Evolutionary conservation across 305 asterid species (phyloP).

Genomic region (Nicotiana rustica): DNA sequence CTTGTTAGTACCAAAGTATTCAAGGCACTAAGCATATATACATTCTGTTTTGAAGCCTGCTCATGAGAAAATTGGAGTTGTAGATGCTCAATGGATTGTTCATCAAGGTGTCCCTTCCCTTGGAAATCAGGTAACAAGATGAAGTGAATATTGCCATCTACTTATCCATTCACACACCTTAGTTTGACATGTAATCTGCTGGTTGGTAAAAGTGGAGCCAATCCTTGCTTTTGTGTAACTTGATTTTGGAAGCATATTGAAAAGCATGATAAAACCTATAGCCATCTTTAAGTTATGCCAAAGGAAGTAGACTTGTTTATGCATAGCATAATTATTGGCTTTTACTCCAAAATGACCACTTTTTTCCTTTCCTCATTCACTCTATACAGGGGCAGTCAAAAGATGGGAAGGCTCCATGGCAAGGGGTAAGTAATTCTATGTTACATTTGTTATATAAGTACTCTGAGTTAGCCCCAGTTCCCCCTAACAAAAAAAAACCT

Average conservation of each 20-base stretch:
- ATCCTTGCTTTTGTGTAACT: not conserved
- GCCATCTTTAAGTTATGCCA: not conserved
- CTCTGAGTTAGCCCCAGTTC: not conserved
- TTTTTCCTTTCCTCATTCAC: conserved; percentile 25
- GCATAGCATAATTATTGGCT: not conserved
- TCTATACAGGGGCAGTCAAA: conserved; percentile 64
- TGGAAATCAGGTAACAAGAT: conserved; percentile 71
- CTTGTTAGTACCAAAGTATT: conserved; percentile 7
- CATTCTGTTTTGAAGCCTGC: conserved; percentile 62
- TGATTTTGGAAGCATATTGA: not conserved
- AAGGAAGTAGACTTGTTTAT: not conserved
- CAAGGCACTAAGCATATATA: not conserved
- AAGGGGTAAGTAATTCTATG: conserved; percentile 61
- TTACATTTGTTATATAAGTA: not conserved
- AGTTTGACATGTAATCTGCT: not conserved
- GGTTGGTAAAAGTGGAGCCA: not conserved
- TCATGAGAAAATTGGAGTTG: conserved; percentile 90
- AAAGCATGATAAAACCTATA: not conserved
- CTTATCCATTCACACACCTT: not conserved
- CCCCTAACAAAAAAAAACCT: not conserved
- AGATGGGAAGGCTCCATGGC: conserved; percentile 76
- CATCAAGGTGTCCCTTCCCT: conserved; percentile 86
- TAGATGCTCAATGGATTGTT: conserved; percentile 91
- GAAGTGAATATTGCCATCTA: not conserved
- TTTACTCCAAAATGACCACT: not conserved